Evolutionary conservation across 257 asterid genomes (phyloP).

Genomic region (Nicotiana noctiflora): DNA sequence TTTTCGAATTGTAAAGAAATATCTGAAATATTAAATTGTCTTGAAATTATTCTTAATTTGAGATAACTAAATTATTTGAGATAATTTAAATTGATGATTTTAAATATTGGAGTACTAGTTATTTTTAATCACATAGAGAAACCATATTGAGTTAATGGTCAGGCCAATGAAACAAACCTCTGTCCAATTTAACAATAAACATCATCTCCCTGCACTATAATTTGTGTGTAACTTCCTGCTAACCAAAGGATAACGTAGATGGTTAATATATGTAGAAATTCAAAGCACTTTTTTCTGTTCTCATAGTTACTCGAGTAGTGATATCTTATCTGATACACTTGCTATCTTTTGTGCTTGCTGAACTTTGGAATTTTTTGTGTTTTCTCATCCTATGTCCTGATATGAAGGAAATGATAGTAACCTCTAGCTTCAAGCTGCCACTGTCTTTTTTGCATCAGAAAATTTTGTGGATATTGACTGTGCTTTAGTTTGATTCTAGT

Average conservation of each 20-base stretch:
- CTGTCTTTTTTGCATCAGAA: neutral
- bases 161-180: too few relatives aligned
- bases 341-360: neutral
- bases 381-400: neutral
- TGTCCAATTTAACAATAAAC: too few relatives aligned
- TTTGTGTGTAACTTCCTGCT: neutral
- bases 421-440: neutral
- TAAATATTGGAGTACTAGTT: too few relatives aligned
- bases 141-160: too few relatives aligned
- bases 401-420: neutral
- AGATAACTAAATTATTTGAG: too few relatives aligned
- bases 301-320: neutral
- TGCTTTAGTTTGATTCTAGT: neutral
- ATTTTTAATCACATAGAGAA: too few relatives aligned
- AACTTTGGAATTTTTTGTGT: neutral
- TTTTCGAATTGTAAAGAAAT: too few relatives aligned
- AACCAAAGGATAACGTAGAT: neutral
- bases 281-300: neutral
- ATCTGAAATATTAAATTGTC: too few relatives aligned
- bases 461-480: neutral
- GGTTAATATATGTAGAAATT: neutral
- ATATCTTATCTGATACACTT: neutral
- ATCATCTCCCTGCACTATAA: neutral
- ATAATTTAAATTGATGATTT: too few relatives aligned
- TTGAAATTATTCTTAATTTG: too few relatives aligned